phyloP scores from a whole-genome alignment of 208 protist genomes.

The Naegleria gruberi region DNA sequence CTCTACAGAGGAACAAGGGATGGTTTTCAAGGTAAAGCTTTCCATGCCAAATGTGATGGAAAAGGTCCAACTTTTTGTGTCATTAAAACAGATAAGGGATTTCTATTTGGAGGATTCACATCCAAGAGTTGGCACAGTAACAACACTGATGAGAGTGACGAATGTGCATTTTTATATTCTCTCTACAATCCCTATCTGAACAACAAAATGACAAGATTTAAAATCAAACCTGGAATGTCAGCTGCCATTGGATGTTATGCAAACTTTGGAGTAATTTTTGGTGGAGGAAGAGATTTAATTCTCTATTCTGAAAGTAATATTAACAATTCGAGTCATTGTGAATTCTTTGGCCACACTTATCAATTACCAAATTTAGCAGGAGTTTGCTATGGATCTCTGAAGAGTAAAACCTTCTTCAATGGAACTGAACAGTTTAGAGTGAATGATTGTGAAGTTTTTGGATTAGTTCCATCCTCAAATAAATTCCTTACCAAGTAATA shows the following conservation, averaged over 20 bases:
- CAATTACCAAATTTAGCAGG: not conserved
- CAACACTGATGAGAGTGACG: not conserved
- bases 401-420: not conserved
- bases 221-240: not conserved
- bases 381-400: not conserved
- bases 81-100: slow-evolving; percentile 1
- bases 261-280: slow-evolving; percentile 10
- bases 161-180: slow-evolving; percentile 15
- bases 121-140: not conserved
- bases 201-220: not conserved
- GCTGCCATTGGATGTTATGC: not conserved
- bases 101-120: slow-evolving; percentile 26
- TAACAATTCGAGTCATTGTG: not conserved
- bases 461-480: not conserved
- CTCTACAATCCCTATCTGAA: not conserved
- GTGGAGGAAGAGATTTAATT: slow-evolving; percentile 10
- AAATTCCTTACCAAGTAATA: too few relatives aligned
- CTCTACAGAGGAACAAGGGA: slow-evolving; percentile 16
- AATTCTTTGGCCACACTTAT: not conserved
- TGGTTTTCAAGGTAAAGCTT: slow-evolving; percentile 3
- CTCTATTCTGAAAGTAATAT: not conserved
- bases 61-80: slow-evolving; percentile 9
- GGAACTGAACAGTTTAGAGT: not conserved
- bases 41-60: slow-evolving; percentile 23
- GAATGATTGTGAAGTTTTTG: not conserved